phyloP scores from a whole-genome alignment of 2,329 filamentous ascomycete species.

The Diaporthe sp. region DNA sequence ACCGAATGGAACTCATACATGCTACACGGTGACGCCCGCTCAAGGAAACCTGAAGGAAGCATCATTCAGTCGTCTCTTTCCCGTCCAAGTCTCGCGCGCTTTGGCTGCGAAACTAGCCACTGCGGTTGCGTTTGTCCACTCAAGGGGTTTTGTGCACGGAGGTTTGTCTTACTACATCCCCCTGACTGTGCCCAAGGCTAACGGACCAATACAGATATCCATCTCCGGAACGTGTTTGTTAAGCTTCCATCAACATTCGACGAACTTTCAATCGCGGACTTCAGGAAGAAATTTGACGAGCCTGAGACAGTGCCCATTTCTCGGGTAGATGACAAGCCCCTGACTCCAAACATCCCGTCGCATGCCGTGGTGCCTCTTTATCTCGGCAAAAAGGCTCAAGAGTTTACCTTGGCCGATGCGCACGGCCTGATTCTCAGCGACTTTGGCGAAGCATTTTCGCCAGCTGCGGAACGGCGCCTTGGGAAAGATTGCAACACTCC shows the following conservation, averaged over 20 bases:
- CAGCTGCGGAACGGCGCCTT: constrained; percentile 43
- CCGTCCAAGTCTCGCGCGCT: constrained; percentile 49
- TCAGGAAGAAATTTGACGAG: constrained; percentile 3
- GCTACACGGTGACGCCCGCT: constrained; percentile 42
- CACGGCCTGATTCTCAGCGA: constrained; percentile 50
- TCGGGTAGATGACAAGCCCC: constrained; percentile 10
- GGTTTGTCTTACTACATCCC: neutral
- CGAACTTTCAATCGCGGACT: neutral
- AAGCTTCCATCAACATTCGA: constrained; percentile 22
- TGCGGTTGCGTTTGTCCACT: constrained; percentile 16
- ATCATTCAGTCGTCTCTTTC: constrained; percentile 45
- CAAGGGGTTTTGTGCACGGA: constrained; percentile 14
- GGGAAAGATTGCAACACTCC: constrained; percentile 45
- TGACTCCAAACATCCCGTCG: neutral
- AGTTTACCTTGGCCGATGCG: constrained; percentile 49
- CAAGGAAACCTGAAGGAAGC: constrained; percentile 48
- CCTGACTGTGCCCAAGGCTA: neutral
- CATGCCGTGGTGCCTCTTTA: constrained; percentile 16
- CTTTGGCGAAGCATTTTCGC: constrained; percentile 52
- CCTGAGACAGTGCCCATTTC: constrained; percentile 25
- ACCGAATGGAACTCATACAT: constrained; percentile 6
- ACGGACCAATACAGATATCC: neutral
- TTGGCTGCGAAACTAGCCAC: constrained; percentile 47
- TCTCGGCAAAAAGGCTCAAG: constrained; percentile 49
- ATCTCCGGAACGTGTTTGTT: constrained; percentile 16